phyloP scores from a whole-genome alignment of 768 basidiomycete species.

The Rhodocollybia butyracea region DNA sequence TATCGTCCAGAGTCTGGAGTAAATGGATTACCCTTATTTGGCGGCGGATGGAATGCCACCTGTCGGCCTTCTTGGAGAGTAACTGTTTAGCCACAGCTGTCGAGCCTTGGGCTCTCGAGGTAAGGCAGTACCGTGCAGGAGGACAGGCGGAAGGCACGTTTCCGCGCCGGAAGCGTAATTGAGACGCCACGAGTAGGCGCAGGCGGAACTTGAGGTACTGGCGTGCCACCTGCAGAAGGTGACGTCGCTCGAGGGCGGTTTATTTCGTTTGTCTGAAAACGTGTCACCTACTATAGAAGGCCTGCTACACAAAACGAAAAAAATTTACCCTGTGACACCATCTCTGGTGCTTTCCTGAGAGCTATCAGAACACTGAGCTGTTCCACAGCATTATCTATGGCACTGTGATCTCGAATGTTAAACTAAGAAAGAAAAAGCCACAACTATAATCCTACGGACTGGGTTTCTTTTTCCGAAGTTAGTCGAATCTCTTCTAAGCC shows the following conservation, averaged over 20 bases:
- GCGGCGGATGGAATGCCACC: conserved; percentile 76
- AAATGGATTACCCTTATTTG: conserved; percentile 42
- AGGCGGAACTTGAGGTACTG: conserved; percentile 22
- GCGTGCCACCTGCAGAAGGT: conserved; percentile 53
- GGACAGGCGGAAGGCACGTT: conserved; percentile 42
- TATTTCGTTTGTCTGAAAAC: conserved; percentile 65
- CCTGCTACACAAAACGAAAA: not conserved
- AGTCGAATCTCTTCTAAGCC: conserved; percentile 62
- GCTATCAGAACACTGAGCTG: conserved; percentile 67
- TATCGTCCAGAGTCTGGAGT: conserved; percentile 45
- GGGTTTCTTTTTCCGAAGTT: conserved; percentile 40
- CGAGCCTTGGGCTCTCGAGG: conserved; percentile 67
- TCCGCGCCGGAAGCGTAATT: conserved; percentile 54
- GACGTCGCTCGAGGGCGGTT: conserved; percentile 73
- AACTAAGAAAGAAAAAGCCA: not conserved
- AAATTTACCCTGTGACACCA: conserved; percentile 48
- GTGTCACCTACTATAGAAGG: not conserved
- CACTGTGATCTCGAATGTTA: conserved; percentile 36
- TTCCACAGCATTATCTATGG: conserved; percentile 71
- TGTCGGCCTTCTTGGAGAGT: conserved; percentile 69
- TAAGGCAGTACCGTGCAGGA: conserved; percentile 41
- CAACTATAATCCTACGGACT: conserved; percentile 1
- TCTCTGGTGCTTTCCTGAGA: conserved; percentile 68
- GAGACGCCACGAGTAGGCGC: conserved; percentile 42
- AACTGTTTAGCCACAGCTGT: conserved; percentile 53